Evolutionary conservation across 208 protist genomes (phyloP).

Genomic region (Angomonas desouzai): DNA sequence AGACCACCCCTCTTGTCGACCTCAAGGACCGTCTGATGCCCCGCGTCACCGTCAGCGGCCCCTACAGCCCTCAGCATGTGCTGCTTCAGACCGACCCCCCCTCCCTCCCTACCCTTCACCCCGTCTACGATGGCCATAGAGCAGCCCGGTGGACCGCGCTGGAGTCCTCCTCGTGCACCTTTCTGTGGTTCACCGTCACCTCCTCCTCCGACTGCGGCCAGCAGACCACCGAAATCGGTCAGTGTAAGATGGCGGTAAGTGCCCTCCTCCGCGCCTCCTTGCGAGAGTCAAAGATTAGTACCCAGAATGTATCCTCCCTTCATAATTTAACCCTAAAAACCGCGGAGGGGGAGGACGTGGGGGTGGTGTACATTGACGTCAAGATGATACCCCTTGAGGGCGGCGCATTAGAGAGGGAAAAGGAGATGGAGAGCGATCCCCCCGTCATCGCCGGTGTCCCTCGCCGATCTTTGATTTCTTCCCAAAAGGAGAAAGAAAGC

Average conservation of each 20-base stretch:
- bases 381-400: background rate
- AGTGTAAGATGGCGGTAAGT: conserved; percentile 25
- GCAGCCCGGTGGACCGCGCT: background rate
- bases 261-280: conserved; percentile 19
- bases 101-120: background rate
- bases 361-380: conserved; percentile 22
- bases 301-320: background rate
- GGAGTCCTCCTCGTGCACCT: background rate
- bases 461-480: background rate
- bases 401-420: background rate
- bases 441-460: background rate
- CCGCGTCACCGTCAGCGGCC: background rate
- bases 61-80: background rate
- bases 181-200: background rate
- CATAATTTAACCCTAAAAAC: conserved; percentile 13
- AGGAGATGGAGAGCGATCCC: background rate
- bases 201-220: background rate
- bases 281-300: background rate
- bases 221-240: conserved; percentile 16
- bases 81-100: conserved; percentile 6
- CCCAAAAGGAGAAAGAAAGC: too few relatives aligned
- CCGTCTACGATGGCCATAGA: background rate
- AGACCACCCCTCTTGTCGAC: background rate
- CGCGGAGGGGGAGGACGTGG: background rate
- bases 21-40: background rate